Base-by-base conservation (phyloP, 805 yeast genomes). In the Vanderwaltozyma verrucispora region DNA sequence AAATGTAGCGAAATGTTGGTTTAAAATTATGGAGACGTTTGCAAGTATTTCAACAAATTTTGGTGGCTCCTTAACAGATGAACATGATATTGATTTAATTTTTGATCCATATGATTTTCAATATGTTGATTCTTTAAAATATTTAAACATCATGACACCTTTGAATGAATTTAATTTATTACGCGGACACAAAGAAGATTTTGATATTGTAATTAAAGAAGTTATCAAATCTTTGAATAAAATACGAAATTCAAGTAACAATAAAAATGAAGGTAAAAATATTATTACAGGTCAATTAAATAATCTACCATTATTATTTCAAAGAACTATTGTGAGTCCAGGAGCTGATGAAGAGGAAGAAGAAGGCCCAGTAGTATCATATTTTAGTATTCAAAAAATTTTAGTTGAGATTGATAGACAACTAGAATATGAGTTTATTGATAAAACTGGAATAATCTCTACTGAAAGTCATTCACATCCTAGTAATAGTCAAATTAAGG, bases 1-100 rank as follows among this genome's bases (percentile, higher is more conserved):
- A 37, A 59, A 58, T 38, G 55, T 59, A 11, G 60, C 63, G 7
- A 58, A 58, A 40, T 58, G 62, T 30, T 59, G 64, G 64, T 59
- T 59, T 31, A 59, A 59, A 40, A 62, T 59, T 3, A 55, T 56
- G 50, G 64, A 59, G 41, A 59, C 64, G 7, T 59, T 59, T 45
- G 64, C 64, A 3, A 53, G 59, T 35, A 53, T 59, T 16, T 57
- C 62, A 40, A 58, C 64, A 7, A 59, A 50, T 15, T 42, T 53
- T n/a, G 64, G 64, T 21, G 64, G 64, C 12, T 54, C 64, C 2
- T 40, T 59, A 7, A 37, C 48, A 1, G 56, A 56, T 12, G 61
- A 55, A 17, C 32, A 29, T 19, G 64, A 59, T 39, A 36, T 59
- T 23, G 61, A 59, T 42, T 42, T 50, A 6, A 54, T 59, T 25